phyloP scores from a whole-genome alignment of 176 grass and related monocot genomes.

The Aegilops bicornis region DNA sequence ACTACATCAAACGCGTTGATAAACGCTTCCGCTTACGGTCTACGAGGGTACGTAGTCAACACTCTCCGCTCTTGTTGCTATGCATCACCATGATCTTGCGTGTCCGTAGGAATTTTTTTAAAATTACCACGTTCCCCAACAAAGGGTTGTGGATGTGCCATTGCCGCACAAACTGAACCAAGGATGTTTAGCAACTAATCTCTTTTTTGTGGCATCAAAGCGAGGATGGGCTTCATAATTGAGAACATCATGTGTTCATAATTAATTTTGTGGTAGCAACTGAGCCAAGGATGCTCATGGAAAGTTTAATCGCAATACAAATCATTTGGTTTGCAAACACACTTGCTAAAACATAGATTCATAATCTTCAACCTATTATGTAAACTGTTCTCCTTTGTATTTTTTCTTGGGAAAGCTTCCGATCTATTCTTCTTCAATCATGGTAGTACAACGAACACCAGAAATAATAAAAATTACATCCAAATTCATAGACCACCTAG shows the following conservation, averaged over 20 bases:
- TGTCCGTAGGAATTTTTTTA: no score
- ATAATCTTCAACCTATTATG: background rate
- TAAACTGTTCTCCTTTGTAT: background rate
- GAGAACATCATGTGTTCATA: background rate
- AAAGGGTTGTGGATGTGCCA: conserved; percentile 92
- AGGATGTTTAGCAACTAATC: background rate
- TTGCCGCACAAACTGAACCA: conserved; percentile 59
- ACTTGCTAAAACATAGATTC: background rate
- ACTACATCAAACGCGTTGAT: no score
- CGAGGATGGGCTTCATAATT: background rate
- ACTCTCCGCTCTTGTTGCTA: no score
- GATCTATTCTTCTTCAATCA: no score
- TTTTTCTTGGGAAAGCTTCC: no score
- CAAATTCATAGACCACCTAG: no score
- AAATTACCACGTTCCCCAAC: no score
- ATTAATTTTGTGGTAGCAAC: background rate
- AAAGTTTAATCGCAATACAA: background rate
- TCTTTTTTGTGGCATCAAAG: background rate
- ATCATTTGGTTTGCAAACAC: background rate
- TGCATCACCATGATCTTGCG: no score
- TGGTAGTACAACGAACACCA: no score
- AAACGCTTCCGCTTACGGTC: no score
- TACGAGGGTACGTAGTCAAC: no score
- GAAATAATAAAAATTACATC: no score
- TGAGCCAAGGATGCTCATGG: background rate